Evolutionary conservation across 345 rosid species (phyloP), one percentile per base, ranked within the genome.

Genomic region (Abelmoschus esculentus): DNA sequence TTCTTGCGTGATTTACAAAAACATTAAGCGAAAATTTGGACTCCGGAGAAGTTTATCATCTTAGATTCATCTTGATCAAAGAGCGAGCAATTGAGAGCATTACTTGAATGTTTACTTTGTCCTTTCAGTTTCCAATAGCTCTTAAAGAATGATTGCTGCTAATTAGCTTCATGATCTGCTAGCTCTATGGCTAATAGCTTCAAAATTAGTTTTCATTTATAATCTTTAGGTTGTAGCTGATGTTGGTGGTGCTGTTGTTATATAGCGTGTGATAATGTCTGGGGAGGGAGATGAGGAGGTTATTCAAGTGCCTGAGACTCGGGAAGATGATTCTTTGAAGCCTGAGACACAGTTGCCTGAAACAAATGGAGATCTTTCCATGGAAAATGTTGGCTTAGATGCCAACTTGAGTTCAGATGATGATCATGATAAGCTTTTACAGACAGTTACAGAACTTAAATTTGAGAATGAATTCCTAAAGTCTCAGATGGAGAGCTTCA

Each of bases 401-500:
- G 80, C 5, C 36, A 50, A 50, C 61, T 29, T 7, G 1, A 62
- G 59, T 69, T 61, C 55, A 0, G 82, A 78, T 53, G 80, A 60
- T 12, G 47, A 73, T 29, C 79, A 81, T 17, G 91, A 88, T 22
- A 80, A 85, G 80, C 90, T 86, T 57, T 54, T 84, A 31, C 90
- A 78, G 67, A 77, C 88, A 85, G 82, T 89, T 74, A 64, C 86
- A 76, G 84, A 93, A 64, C 83, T 93, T 46, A 86, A 80, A 80
- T 72, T 83, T 70, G 87, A 93, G 74, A 95, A 95, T 47, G 99
- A 91, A 26, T 80, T 74, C 76, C 75, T 95, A 71, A 91, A 85
- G 79, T 88, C 90, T 67, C 90, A 87, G 56, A 83, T 88, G 58
- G 80, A 88, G 79, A 84, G 76, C 10, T 78, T 83, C 36, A 88